Base-by-base conservation (phyloP, 2,329 filamentous ascomycete species). In the Xylaria sp. region DNA sequence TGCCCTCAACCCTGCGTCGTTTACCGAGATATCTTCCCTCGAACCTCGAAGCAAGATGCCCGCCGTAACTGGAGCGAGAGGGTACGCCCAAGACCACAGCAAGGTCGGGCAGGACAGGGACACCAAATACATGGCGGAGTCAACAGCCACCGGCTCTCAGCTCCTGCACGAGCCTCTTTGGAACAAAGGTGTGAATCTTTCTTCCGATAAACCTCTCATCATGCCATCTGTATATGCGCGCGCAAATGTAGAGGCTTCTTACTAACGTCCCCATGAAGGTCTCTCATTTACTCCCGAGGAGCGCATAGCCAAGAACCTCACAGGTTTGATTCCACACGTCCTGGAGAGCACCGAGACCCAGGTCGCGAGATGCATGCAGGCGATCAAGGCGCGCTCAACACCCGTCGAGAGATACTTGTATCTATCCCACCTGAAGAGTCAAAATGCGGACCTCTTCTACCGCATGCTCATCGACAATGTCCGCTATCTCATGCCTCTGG, bases 391-490 rank as follows among this genome's bases (percentile, higher is more conserved):
- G 63, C 86, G 89, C 64, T 77, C 83, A 64, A 90, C 88, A 52
- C 78, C 79, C 65, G 85, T 94, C 69, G 90, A 93, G 81, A 91
- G 90, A 78, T 93, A 92, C 76, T 83, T 92, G 58, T 94, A 93
- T 76, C 80, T 94, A 73, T 90, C 88, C 50, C 81, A 83, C 65
- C 77, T 93, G 74, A 89, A 91, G 76, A 82, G 82, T 72, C 84
- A 87, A 69, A 93, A 92, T 73, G 82, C 85, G 63, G 87, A 93
- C 73, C 83, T 94, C 60, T 94, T 93, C 80, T 93, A 91, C 80
- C 84, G 90, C 66, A 81, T 93, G 63, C 80, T 93, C 64, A 89
- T 91, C 65, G 84, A 91, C 75, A 87, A 93, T 76, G 78, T 87
- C 62, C 80, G 88, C 77, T 88, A 92, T 69, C 78, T 93, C 67